Evolutionary conservation across 2,329 filamentous ascomycete species (phyloP), one percentile per base, ranked within the genome.

Genomic region (Sordariomycetes sp.): DNA sequence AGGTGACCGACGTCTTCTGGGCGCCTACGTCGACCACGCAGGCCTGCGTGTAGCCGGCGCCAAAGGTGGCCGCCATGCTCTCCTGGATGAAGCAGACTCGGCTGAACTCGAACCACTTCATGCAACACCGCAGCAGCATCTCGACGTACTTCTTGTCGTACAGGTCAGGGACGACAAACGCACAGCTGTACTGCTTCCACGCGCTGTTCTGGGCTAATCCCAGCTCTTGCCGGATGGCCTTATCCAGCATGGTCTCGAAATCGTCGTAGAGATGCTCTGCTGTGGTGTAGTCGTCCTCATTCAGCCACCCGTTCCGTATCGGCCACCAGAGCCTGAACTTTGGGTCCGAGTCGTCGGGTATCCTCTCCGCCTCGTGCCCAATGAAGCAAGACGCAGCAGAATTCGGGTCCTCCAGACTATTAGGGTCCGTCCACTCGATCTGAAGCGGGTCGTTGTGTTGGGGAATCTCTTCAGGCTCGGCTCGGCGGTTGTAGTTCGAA

Each of bases 1-100:
- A 99, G 61, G 91, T 92, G 35, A 99, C 87, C 0, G 94, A 95
- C 1, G 94, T 97, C 77, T 99, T 99, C 68, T 97, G 90, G 1
- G 94, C 92, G 13, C 94, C 94, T 58, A 99, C 87, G 67, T 99
- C 94, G 12, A 99, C 90, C 58, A 99, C 90, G 64, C 94, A 99
- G 22, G 90, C 88, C 61, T 89, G 90, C 1, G 91, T 95, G 66
- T 95, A 96, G 8, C 94, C 94, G 3, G 92, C 94, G 13, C 94
- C 94, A 68, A 96, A 99, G 0, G 90, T 94, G 2, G 91, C 92
- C 0, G 92, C 91, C 66, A 97, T 82, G 65, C 90, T 95, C 72
- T 99, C 94, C 69, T 99, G 94, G 59, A 97, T 90, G 67, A 99
- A 95, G 68, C 89, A 95, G 54, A 96, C 85, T 58, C 87, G 85